A percentile compares a stretch with the other conserved stretches of the same genome.
These are phyloP conservation scores for Fusarium algeriense DNA, from an alignment of 2,329 filamentous ascomycete species.

Conservation along the genomic window DNA sequence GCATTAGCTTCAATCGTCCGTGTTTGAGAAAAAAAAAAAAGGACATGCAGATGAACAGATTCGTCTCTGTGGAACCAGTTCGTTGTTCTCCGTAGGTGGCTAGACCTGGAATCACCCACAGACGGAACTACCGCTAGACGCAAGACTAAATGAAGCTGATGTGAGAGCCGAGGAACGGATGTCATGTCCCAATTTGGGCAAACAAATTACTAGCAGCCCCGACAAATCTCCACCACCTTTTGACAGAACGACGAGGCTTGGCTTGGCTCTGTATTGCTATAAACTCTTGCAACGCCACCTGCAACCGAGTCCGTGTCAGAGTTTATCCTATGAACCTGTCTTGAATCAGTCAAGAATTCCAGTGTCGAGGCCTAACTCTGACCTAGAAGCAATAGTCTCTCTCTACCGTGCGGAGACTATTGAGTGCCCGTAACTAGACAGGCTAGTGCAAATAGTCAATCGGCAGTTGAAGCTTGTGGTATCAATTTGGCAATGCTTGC, in stretches of 20 bases:
- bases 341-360: background rate
- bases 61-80: slow-evolving; percentile 12
- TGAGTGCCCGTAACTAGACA: background rate
- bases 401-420: background rate
- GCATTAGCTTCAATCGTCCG: slow-evolving; percentile 4
- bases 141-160: background rate
- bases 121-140: background rate
- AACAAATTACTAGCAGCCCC: slow-evolving; percentile 4
- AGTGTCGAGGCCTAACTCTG: background rate
- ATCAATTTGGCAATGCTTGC: background rate
- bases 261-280: background rate
- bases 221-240: slow-evolving; percentile 16
- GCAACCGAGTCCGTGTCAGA: background rate
- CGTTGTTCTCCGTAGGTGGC: background rate
- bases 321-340: background rate
- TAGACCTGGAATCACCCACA: background rate
- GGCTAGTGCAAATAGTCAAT: background rate
- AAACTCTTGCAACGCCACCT: slow-evolving; percentile 11
- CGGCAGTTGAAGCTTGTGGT: background rate
- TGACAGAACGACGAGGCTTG: background rate
- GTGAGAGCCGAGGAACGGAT: slow-evolving; percentile 20
- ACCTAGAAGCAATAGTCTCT: background rate
- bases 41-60: background rate
- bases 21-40: background rate
- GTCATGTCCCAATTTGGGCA: slow-evolving; percentile 13